These are phyloP conservation scores for Claviceps purpurea DNA, from an alignment of 2,329 filamentous ascomycete species.

Conservation along the genomic window DNA sequence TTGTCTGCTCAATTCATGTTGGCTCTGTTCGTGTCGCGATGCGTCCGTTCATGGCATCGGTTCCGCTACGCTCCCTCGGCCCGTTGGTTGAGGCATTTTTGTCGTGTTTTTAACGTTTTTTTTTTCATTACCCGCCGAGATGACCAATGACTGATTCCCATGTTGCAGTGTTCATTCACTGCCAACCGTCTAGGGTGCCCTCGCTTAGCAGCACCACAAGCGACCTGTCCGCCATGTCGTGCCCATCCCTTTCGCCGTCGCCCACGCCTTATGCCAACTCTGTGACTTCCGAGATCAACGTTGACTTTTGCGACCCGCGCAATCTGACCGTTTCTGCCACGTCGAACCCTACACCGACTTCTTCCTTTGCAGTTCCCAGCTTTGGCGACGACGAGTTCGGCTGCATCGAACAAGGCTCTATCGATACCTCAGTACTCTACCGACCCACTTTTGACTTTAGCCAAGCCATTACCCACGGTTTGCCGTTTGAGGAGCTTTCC, in stretches of 20 bases:
- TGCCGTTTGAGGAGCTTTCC: conserved; percentile 77
- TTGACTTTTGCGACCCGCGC: conserved; percentile 84
- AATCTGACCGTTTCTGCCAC: conserved; percentile 62
- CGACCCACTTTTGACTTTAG: conserved; percentile 38
- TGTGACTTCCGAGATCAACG: conserved; percentile 53
- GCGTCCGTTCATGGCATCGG: neutral
- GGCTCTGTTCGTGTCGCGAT: neutral
- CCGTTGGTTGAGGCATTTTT: neutral
- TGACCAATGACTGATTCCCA: conserved; percentile 21
- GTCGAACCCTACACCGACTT: conserved; percentile 34
- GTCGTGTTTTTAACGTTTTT: neutral
- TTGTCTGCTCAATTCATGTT: neutral
- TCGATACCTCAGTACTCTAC: conserved; percentile 27
- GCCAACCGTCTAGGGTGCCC: conserved; percentile 33
- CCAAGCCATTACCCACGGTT: conserved; percentile 36
- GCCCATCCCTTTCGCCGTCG: conserved; percentile 77
- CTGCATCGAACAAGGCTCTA: conserved; percentile 33
- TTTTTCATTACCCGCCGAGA: conserved; percentile 2
- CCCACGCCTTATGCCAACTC: conserved; percentile 66
- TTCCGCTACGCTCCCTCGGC: neutral
- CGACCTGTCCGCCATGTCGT: conserved; percentile 63
- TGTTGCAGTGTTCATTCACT: conserved; percentile 34
- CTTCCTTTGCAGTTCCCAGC: conserved; percentile 53
- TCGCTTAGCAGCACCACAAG: conserved; percentile 51
- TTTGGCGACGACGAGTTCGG: conserved; percentile 51